phyloP scores from a whole-genome alignment of 257 asterid genomes.

The Nyctanthes arbortristis region DNA sequence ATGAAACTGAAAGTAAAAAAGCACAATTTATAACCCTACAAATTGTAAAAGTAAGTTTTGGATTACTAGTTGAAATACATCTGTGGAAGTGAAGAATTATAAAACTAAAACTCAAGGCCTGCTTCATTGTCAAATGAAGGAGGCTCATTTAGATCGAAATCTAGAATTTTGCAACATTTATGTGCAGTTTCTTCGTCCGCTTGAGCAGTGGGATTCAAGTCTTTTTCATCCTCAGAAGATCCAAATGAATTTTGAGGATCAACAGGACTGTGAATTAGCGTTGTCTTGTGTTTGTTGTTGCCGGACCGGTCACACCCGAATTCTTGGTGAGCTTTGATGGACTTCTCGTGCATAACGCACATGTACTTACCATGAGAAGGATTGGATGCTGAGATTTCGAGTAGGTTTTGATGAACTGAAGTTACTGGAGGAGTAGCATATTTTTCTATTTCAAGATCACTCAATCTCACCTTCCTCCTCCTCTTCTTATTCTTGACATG shows the following conservation, averaged over 20 bases:
- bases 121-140: slow-evolving; percentile 34
- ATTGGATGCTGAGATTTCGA: neutral
- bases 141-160: slow-evolving; percentile 53
- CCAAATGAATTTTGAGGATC: too few species aligned
- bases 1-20: too few species aligned
- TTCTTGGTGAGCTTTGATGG: slow-evolving; percentile 41
- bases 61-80: slow-evolving; percentile 9
- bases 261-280: too few species aligned
- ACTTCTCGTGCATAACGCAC: slow-evolving; percentile 32
- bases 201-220: too few species aligned
- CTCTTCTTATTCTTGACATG: neutral
- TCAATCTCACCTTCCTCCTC: neutral
- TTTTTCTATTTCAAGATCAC: slow-evolving; percentile 20
- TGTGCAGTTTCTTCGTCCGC: slow-evolving; percentile 16
- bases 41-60: too few species aligned
- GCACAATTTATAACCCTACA: too few species aligned
- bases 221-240: too few species aligned
- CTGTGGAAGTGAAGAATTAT: neutral
- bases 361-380: slow-evolving; percentile 21
- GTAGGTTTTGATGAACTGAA: too few species aligned
- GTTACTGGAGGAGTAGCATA: slow-evolving; percentile 6
- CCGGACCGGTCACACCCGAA: slow-evolving; percentile 49
- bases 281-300: slow-evolving; percentile 35
- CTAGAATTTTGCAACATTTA: slow-evolving; percentile 16
- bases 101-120: neutral